A percentile compares a stretch with the other conserved stretches of the same genome.
These are phyloP conservation scores for Sporothrix globosa DNA, from an alignment of 2,329 filamentous ascomycete species.

Conservation along the genomic window DNA sequence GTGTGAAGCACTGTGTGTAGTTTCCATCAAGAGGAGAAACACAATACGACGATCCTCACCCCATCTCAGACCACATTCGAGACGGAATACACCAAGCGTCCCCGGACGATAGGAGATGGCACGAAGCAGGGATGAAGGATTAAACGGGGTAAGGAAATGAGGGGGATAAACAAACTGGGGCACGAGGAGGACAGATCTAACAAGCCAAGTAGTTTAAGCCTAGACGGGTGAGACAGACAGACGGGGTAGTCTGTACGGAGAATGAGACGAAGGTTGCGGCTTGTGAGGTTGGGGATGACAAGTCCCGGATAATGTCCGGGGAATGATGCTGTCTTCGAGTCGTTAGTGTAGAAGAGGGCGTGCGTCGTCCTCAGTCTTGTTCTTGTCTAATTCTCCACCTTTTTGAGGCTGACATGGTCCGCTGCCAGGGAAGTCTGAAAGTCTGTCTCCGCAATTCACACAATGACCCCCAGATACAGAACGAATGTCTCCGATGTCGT, in stretches of 20 bases:
- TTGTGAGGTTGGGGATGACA: background rate
- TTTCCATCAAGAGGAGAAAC: slow-evolving; percentile 2
- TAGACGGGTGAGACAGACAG: no score
- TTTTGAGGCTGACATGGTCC: background rate
- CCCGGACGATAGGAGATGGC: background rate
- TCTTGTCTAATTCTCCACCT: background rate
- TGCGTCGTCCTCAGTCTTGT: background rate
- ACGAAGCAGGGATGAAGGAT: background rate
- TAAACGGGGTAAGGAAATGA: background rate
- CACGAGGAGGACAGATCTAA: background rate
- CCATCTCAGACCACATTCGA: background rate
- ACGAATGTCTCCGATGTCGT: slow-evolving; percentile 3
- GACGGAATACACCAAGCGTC: slow-evolving; percentile 15
- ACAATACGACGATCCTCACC: slow-evolving; percentile 10
- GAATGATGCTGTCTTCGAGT: background rate
- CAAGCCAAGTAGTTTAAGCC: background rate
- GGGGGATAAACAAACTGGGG: slow-evolving; percentile 8
- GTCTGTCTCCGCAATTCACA: no score
- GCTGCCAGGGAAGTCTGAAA: no score
- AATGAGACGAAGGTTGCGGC: no score
- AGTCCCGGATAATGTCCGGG: slow-evolving; percentile 8
- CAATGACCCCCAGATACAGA: no score
- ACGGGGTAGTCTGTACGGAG: no score
- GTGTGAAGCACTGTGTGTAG: background rate
- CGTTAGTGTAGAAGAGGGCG: background rate